Evolutionary conservation across 495 filamentous ascomycete genomes (phyloP).

Genomic region (Apiosordaria backusii): DNA sequence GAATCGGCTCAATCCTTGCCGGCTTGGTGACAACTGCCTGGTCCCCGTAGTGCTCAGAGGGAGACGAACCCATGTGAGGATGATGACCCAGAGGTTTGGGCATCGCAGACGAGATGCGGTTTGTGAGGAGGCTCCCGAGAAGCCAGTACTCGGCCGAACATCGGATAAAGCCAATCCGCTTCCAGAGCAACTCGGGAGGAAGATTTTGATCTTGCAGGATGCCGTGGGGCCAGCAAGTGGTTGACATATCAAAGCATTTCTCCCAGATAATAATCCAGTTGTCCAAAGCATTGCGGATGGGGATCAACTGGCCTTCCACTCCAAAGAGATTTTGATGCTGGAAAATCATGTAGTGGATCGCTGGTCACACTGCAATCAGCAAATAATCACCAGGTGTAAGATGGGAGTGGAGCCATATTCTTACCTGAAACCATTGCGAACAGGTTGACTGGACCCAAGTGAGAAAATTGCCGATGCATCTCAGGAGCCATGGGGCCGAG

Average conservation of each 20-base stretch:
- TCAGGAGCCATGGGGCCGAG: constrained; percentile 16
- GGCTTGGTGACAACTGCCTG: constrained; percentile 6
- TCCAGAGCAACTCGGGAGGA: constrained; percentile 26
- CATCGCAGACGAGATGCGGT: constrained; percentile 20
- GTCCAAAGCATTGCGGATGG: constrained; percentile 27
- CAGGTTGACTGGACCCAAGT: constrained; percentile 31
- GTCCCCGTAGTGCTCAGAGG: neutral
- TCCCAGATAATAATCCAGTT: constrained; percentile 35
- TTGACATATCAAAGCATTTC: constrained; percentile 20
- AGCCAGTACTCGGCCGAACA: constrained; percentile 32
- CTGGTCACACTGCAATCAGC: constrained; percentile 7
- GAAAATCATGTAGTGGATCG: constrained; percentile 35
- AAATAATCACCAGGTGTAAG: neutral
- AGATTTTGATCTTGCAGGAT: constrained; percentile 18
- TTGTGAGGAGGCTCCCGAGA: constrained; percentile 27
- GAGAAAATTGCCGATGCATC: constrained; percentile 16
- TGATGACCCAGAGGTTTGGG: constrained; percentile 3
- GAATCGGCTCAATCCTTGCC: constrained; percentile 25
- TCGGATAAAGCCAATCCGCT: constrained; percentile 28
- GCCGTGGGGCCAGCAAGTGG: constrained; percentile 19
- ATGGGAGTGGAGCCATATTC: neutral
- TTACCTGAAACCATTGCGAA: constrained; percentile 34
- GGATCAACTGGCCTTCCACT: constrained; percentile 29
- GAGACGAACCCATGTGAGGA: neutral
- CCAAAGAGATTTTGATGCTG: constrained; percentile 33